Conservation (phyloP, 108 stramenopile species). For the Nitzschia putrida region DNA sequence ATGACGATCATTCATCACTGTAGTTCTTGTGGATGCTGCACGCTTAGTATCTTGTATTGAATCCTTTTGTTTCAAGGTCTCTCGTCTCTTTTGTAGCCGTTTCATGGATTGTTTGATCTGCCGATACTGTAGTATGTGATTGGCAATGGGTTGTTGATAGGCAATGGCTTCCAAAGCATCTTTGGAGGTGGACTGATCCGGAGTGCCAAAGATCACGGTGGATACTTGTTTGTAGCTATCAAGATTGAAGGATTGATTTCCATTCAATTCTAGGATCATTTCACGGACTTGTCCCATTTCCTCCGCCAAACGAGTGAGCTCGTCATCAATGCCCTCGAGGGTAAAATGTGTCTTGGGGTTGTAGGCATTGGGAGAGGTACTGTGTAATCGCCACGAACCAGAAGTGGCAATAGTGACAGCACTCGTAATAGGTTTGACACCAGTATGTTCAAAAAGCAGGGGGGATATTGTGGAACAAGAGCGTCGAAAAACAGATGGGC, state of each 20-base stretch:
- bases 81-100: constrained; percentile 37
- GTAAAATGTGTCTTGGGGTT: too few species aligned
- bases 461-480: too few species aligned
- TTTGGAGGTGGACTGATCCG: constrained; percentile 64
- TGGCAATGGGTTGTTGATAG: constrained; percentile 52
- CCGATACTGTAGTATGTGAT: constrained; percentile 52
- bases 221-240: constrained; percentile 76
- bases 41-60: too few species aligned
- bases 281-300: background rate
- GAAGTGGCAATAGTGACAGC: too few species aligned
- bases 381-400: too few species aligned
- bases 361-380: too few species aligned
- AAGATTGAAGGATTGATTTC: constrained; percentile 62
- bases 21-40: too few species aligned
- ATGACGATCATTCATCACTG: background rate
- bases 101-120: constrained; percentile 43
- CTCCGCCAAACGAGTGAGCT: background rate
- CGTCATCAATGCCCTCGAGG: background rate
- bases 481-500: too few species aligned
- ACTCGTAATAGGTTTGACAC: too few species aligned
- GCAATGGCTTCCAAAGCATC: constrained; percentile 75
- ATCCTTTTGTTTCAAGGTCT: constrained; percentile 17
- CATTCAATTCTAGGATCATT: constrained; percentile 17
- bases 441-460: too few species aligned
- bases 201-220: constrained; percentile 61